Percentiles rank a stretch among this genome's conserved stretches.
phyloP scores from a whole-genome alignment of 2,329 filamentous ascomycete genomes.

The Penicillium sclerotigenum region DNA sequence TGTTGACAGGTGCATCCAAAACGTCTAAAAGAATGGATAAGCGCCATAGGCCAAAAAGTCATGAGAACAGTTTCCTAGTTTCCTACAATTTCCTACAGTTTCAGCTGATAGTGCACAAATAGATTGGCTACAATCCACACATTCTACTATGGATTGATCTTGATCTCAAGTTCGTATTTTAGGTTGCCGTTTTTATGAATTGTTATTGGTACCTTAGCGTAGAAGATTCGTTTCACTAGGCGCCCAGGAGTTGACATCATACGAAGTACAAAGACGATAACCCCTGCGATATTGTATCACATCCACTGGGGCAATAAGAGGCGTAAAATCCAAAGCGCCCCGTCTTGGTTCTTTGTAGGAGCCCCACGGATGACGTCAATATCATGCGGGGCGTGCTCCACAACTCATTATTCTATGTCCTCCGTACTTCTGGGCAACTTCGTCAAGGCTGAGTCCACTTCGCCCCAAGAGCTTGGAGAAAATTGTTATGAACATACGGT shows the following conservation, averaged over 20 bases:
- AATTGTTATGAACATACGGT: background rate
- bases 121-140: background rate
- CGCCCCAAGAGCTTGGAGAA: background rate
- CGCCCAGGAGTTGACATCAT: background rate
- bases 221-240: background rate
- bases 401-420: too few species aligned
- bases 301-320: background rate
- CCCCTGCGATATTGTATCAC: background rate
- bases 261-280: background rate
- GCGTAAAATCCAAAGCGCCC: background rate
- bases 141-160: background rate
- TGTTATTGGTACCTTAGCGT: background rate
- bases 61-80: background rate
- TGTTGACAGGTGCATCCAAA: background rate
- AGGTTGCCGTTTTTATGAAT: background rate
- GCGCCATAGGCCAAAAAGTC: background rate
- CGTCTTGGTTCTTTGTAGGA: background rate
- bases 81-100: background rate
- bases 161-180: background rate
- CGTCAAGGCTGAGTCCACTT: background rate
- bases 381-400: background rate
- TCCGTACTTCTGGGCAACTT: too few species aligned
- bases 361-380: constrained; percentile 1
- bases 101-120: background rate
- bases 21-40: background rate